Evolutionary conservation across 2,329 filamentous ascomycete genomes (phyloP), one percentile per base, ranked within the genome.

Genomic region (Phialophora verrucosa): DNA sequence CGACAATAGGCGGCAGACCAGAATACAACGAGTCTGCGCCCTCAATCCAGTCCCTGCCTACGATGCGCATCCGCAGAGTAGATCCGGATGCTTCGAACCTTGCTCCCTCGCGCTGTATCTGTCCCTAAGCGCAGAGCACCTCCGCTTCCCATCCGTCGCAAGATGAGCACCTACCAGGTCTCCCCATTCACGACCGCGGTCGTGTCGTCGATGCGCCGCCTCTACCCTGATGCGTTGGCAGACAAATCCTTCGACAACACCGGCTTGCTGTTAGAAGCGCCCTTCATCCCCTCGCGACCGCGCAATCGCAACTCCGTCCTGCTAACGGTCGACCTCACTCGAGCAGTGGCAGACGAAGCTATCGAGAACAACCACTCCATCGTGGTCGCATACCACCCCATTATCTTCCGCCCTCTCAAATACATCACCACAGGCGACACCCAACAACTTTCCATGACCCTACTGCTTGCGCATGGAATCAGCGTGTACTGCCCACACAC

Each of bases 401-500:
- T 98, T 76, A 98, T 99, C 76, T 99, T 99, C 83, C 88, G 91
- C 57, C 91, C 91, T 61, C 84, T 99, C 72, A 99, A 97, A 80
- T 90, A 91, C 70, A 83, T 99, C 75, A 96, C 92, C 38, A 86
- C 93, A 56, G 85, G 85, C 68, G 91, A 99, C 75, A 86, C 92
- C 10, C 95, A 98, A 78, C 95, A 99, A 76, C 86, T 89, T 51
- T 91, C 91, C 6, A 86, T 99, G 35, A 84, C 99, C 3, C 87
- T 90, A 53, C 85, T 99, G 12, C 91, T 90, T 55, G 90, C 91
- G 69, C 88, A 91, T 77, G 93, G 94, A 42, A 92, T 99, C 74
- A 96, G 93, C 70, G 93, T 99, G 64, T 99, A 98, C 82, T 93
- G 90, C 71, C 95, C 95, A 0, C 95, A 99, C 80, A 99, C 95